phyloP scores from a whole-genome alignment of 2,329 filamentous ascomycete genomes.

The Hypomyces perniciosus region DNA sequence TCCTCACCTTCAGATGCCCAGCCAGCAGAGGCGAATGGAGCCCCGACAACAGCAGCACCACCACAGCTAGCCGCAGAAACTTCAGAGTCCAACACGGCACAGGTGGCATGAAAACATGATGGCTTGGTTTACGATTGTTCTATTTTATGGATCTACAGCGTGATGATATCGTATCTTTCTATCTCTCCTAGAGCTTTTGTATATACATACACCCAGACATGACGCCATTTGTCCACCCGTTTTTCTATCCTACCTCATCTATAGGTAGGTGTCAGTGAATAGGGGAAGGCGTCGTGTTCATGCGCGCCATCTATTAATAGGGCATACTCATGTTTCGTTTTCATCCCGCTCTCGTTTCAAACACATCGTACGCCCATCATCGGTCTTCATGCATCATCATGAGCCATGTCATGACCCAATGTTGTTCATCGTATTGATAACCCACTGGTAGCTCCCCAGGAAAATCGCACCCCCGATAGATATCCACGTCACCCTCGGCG shows the following conservation, averaged over 20 bases:
- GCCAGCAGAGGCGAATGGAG: neutral
- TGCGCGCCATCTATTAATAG: slow-evolving; percentile 2
- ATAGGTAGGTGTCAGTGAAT: slow-evolving; percentile 1
- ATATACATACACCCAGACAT: neutral
- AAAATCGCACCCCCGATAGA: slow-evolving; percentile 92
- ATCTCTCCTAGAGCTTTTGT: neutral
- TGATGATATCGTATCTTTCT: neutral
- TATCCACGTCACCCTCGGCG: slow-evolving; percentile 89
- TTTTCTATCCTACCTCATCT: slow-evolving; percentile 4
- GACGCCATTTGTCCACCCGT: neutral
- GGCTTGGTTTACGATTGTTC: no score
- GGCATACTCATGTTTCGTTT: neutral
- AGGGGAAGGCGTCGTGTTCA: neutral
- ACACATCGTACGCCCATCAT: slow-evolving; percentile 1
- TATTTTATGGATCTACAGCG: neutral
- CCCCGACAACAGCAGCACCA: slow-evolving; percentile 21
- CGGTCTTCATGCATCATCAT: neutral
- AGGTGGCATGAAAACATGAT: neutral
- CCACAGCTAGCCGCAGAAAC: neutral
- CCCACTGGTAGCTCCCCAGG: slow-evolving; percentile 87
- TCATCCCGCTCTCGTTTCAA: slow-evolving; percentile 14
- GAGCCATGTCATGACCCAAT: slow-evolving; percentile 2
- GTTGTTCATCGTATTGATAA: slow-evolving; percentile 61
- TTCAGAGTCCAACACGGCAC: neutral
- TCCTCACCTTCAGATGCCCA: neutral